Percentiles rank a stretch among this genome's conserved stretches.
These are phyloP conservation scores for Pichia nanzhaoensis DNA, from an alignment of 805 yeast genomes.

Conservation along the genomic window DNA sequence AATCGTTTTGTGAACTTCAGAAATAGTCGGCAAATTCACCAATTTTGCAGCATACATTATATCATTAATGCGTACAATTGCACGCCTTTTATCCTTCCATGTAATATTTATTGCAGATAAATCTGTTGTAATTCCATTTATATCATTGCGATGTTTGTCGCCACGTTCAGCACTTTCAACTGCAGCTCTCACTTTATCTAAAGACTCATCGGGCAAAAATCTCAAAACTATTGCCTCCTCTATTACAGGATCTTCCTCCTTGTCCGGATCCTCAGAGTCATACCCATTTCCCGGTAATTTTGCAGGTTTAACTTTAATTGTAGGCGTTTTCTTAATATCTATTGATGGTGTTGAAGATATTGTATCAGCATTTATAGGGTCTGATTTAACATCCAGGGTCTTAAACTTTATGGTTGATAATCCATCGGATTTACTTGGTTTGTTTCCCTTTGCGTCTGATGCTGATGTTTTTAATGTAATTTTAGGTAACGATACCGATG, in stretches of 20 bases:
- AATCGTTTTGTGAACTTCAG: slow-evolving; percentile 82
- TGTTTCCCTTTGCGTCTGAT: background rate
- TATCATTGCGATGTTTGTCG: slow-evolving; percentile 4
- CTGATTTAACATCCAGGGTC: slow-evolving; percentile 42
- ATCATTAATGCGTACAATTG: slow-evolving; percentile 66
- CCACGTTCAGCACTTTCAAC: slow-evolving; percentile 49
- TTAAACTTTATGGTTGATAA: slow-evolving; percentile 48
- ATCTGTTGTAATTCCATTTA: slow-evolving; percentile 32
- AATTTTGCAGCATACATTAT: slow-evolving; percentile 74
- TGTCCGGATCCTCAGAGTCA: slow-evolving; percentile 93
- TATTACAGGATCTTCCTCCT: slow-evolving; percentile 88
- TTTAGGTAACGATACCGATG: slow-evolving; percentile 8
- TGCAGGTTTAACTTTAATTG: slow-evolving; percentile 48
- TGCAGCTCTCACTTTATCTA: slow-evolving; percentile 69
- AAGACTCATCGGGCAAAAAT: slow-evolving; percentile 57
- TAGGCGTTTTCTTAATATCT: slow-evolving; percentile 29
- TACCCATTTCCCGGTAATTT: slow-evolving; percentile 91
- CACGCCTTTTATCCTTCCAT: slow-evolving; percentile 79
- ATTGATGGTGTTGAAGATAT: slow-evolving; percentile 20
- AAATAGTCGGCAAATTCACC: slow-evolving; percentile 82
- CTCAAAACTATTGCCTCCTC: slow-evolving; percentile 83
- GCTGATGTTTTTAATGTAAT: slow-evolving; percentile 13
- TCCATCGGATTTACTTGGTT: slow-evolving; percentile 16
- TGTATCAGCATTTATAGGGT: slow-evolving; percentile 11
- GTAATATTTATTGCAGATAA: slow-evolving; percentile 63